Evolutionary conservation across 2,329 filamentous ascomycete species (phyloP), one percentile per base, ranked within the genome.

Genomic region (Fusarium annulatum): DNA sequence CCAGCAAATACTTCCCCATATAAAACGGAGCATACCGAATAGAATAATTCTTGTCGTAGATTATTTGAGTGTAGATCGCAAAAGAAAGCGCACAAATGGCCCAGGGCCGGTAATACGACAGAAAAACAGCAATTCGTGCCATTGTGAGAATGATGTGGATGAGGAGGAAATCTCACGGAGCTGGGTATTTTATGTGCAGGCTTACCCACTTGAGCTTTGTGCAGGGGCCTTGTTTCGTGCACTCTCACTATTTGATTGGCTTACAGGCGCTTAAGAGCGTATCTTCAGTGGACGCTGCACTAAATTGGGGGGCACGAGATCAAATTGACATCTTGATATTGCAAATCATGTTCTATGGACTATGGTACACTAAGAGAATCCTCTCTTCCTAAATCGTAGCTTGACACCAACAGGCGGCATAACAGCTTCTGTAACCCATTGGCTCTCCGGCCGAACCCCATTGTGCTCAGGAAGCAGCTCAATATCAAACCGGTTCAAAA

Each of bases 401-500:
- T 62, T 76, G 1, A 51, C 72, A 11, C 76, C 76, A 15, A 64
- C 49, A 1, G 76, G 76, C 4, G 76, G 76, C 43, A 78, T 58
- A 11, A 71, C 30, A 19, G 74, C 72, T 39, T 78, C 76, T 3
- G 72, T 67, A 5, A 76, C 7, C 76, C 76, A 78, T 4, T 34
- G 41, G 30, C 72, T 76, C 34, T 68, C 60, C 3, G 76, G 76
- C 1, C 76, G 61, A 39, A 74, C 61, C 0, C 76, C 76, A 4
- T 73, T 53, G 14, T 77, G 75, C 38, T 71, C 55, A 7, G 74
- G 43, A 12, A 76, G 76, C 3, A 78, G 72, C 21, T 64, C 58
- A 26, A 78, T 43, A 18, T 78, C 76, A 14, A 70, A 78, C 0
- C 71, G 52, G 2, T n/a, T 46, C 10, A 78, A n/a, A 7, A 78